Evolutionary conservation across 108 stramenopile genomes (phyloP).

Genomic region (Cyclostephanos tholiformis): DNA sequence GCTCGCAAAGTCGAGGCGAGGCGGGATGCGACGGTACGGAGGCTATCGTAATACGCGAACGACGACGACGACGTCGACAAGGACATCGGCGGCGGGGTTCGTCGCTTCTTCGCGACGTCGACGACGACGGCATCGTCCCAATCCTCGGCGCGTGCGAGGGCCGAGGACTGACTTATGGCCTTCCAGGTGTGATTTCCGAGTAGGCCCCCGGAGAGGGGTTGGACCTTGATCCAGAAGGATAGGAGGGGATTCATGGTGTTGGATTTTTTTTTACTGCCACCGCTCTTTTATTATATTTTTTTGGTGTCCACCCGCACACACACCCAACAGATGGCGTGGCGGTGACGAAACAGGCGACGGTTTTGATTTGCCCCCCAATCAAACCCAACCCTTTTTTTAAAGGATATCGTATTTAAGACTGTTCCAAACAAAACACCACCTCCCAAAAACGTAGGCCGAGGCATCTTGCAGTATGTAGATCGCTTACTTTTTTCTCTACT

Average conservation of each 20-base stretch:
- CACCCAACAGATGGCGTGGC: too few relatives aligned
- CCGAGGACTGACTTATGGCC: constrained; percentile 16
- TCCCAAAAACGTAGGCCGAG: too few relatives aligned
- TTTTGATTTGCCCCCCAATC: too few relatives aligned
- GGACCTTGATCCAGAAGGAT: constrained; percentile 23
- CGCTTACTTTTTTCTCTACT: too few relatives aligned
- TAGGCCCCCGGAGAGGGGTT: constrained; percentile 20
- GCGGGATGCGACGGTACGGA: constrained; percentile 9
- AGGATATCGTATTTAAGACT: too few relatives aligned
- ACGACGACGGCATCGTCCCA: constrained; percentile 9
- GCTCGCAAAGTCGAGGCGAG: constrained; percentile 12
- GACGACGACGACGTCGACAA: constrained; percentile 1
- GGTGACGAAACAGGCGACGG: too few relatives aligned
- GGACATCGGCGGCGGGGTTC: not conserved
- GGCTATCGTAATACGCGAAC: constrained; percentile 22
- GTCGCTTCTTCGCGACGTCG: not conserved
- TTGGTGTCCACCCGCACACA: too few relatives aligned
- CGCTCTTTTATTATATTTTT: too few relatives aligned
- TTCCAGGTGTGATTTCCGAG: constrained; percentile 16
- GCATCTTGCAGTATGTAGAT: too few relatives aligned
- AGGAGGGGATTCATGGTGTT: constrained; percentile 16
- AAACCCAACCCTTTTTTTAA: too few relatives aligned
- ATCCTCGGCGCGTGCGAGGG: not conserved
- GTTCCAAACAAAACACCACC: too few relatives aligned
- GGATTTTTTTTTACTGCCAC: not conserved